phyloP scores from a whole-genome alignment of 2,329 filamentous ascomycete genomes.

The Parascedosporium putredinis region DNA sequence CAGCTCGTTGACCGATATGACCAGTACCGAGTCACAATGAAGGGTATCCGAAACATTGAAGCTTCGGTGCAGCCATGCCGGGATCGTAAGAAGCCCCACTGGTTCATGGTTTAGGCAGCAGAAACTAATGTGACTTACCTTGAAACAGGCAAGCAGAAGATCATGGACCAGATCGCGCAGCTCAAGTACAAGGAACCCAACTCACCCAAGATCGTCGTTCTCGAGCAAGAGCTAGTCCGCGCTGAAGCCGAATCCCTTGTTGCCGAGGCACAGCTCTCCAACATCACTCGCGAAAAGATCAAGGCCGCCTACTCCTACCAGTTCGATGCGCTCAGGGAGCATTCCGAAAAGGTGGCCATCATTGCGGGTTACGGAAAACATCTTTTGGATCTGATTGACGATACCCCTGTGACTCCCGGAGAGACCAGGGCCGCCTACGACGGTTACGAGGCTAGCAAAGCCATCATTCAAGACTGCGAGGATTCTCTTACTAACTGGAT shows the following conservation, averaged over 20 bases:
- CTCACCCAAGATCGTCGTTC: slow-evolving; percentile 91
- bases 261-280: slow-evolving; percentile 93
- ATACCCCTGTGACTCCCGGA: slow-evolving; percentile 91
- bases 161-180: slow-evolving; percentile 96
- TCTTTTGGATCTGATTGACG: slow-evolving; percentile 90
- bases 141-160: slow-evolving; percentile 90
- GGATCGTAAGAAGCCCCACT: slow-evolving; percentile 59
- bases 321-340: slow-evolving; percentile 93
- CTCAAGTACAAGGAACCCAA: slow-evolving; percentile 99
- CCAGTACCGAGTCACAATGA: slow-evolving; percentile 97
- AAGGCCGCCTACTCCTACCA: slow-evolving; percentile 98
- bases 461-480: slow-evolving; percentile 98
- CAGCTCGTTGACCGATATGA: slow-evolving; percentile 98
- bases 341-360: slow-evolving; percentile 96
- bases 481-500: slow-evolving; percentile 98
- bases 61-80: slow-evolving; percentile 95
- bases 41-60: slow-evolving; percentile 98
- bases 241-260: slow-evolving; percentile 98
- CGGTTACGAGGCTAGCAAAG: slow-evolving; percentile 96
- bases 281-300: slow-evolving; percentile 98
- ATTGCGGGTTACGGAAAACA: slow-evolving; percentile 98
- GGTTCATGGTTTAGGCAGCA: too few relatives aligned
- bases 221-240: slow-evolving; percentile 96
- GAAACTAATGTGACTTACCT: too few relatives aligned
- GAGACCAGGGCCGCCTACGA: slow-evolving; percentile 95